Evolutionary conservation across 768 basidiomycete species (phyloP), one percentile per base, ranked within the genome.

Genomic region (Podaxis rugospora): DNA sequence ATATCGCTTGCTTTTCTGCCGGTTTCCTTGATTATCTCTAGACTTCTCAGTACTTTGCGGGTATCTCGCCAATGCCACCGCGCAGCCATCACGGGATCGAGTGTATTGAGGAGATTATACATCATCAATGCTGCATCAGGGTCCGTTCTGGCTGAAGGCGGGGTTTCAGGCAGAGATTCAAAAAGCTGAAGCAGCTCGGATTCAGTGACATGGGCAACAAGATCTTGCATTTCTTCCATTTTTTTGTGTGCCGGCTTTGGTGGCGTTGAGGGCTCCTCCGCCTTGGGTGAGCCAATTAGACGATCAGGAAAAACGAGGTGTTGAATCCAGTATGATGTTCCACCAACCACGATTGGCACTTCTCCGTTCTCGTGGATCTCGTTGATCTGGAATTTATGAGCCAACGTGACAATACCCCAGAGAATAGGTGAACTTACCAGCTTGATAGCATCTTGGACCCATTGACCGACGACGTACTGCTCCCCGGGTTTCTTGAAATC

Each of bases 51-150:
- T 5, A 98, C 91, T 72, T 98, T 99, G 35, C 96, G 80, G 0
- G 93, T 88, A 66, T 99, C 97, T 64, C 80, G 82, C 96, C 96
- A 98, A 70, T 99, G 97, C 96, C 96, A 98, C 63, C 95, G 78
- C 32, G 79, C 79, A 0, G 90, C 92, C 49, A 93, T 84, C 0
- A 69, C 65, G 0, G 86, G 86, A 67, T 98, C 97, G 4, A 98
- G 78, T 3, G 75, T 69, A 7, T 74, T 72, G 18, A 99, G 75
- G 11, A 98, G 76, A 9, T 71, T 74, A 68, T 94, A 83, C 16
- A 97, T 73, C n/a, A 78, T 70, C 52, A 89, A 79, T 0, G 90
- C 86, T 6, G 73, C 72, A 9, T 83, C 79, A 1, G 85, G 84
- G 62, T 87, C 75, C 0, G 71, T 70, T 50, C 76, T 74, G 1